Evolutionary conservation across 2,329 filamentous ascomycete species (phyloP).

Genomic region (Fusarium sp.): DNA sequence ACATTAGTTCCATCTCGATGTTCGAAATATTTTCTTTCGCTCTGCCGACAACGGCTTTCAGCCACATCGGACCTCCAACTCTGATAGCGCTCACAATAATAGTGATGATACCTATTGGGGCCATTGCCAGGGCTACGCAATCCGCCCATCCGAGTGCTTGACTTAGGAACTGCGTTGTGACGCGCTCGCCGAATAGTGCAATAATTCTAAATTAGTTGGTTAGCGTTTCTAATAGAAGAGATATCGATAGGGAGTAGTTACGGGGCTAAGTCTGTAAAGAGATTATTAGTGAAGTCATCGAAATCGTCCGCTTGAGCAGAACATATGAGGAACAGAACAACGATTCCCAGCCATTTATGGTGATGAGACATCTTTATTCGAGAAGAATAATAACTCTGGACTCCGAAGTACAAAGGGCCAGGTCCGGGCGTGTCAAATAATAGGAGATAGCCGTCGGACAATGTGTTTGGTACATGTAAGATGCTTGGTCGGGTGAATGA

Average conservation of each 20-base stretch:
- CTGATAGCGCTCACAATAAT: conserved; percentile 61
- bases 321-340: too few relatives aligned
- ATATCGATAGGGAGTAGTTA: not conserved
- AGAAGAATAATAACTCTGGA: too few relatives aligned
- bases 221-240: too few relatives aligned
- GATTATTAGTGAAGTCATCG: conserved; percentile 16
- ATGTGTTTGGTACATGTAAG: too few relatives aligned
- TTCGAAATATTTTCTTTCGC: conserved; percentile 59
- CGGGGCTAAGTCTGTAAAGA: conserved; percentile 12
- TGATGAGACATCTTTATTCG: too few relatives aligned
- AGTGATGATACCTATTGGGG: conserved; percentile 63
- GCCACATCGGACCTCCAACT: conserved; percentile 59
- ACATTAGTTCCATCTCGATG: conserved; percentile 61
- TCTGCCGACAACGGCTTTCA: conserved; percentile 62
- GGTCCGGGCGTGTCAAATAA: too few relatives aligned
- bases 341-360: too few relatives aligned
- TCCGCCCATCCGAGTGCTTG: conserved; percentile 59
- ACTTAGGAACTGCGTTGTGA: conserved; percentile 65
- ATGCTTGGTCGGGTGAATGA: too few relatives aligned
- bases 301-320: too few relatives aligned
- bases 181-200: conserved; percentile 60
- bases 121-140: conserved; percentile 63
- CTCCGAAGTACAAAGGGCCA: too few relatives aligned
- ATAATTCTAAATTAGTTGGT: conserved; percentile 4
- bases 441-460: too few relatives aligned